Conservation (phyloP, 2,329 filamentous ascomycete species). For the Hypoxylon sp. region DNA sequence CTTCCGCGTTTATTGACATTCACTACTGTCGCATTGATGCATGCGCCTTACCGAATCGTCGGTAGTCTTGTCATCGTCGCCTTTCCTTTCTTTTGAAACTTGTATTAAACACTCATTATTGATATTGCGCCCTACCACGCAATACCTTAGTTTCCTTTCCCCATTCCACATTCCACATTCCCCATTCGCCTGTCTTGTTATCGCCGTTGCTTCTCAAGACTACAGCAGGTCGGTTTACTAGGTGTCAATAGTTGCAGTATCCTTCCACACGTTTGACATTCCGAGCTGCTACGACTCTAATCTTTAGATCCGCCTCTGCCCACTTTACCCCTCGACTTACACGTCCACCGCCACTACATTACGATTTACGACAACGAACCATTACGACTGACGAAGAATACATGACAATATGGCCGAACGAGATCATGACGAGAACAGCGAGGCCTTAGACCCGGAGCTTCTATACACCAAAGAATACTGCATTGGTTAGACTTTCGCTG, state of each 20-base stretch:
- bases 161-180: too few relatives aligned
- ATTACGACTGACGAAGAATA: constrained; percentile 32
- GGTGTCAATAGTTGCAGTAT: background rate
- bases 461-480: constrained; percentile 94
- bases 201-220: constrained; percentile 3
- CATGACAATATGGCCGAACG: constrained; percentile 60
- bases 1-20: constrained; percentile 39
- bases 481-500: constrained; percentile 70
- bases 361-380: constrained; percentile 38
- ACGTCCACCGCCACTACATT: constrained; percentile 10
- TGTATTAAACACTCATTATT: constrained; percentile 27
- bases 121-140: background rate
- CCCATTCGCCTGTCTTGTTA: constrained; percentile 12
- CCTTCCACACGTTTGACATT: constrained; percentile 32
- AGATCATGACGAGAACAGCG: constrained; percentile 62
- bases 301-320: constrained; percentile 3
- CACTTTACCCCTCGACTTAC: constrained; percentile 7
- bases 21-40: constrained; percentile 32
- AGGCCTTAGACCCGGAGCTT: constrained; percentile 83
- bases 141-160: constrained; percentile 29
- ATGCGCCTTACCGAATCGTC: constrained; percentile 31
- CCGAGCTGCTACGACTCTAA: constrained; percentile 19
- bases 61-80: constrained; percentile 21
- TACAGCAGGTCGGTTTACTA: background rate
- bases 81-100: constrained; percentile 34